These are phyloP conservation scores for Nematodospora valgi DNA, from an alignment of 805 yeast species.

Conservation along the genomic window DNA sequence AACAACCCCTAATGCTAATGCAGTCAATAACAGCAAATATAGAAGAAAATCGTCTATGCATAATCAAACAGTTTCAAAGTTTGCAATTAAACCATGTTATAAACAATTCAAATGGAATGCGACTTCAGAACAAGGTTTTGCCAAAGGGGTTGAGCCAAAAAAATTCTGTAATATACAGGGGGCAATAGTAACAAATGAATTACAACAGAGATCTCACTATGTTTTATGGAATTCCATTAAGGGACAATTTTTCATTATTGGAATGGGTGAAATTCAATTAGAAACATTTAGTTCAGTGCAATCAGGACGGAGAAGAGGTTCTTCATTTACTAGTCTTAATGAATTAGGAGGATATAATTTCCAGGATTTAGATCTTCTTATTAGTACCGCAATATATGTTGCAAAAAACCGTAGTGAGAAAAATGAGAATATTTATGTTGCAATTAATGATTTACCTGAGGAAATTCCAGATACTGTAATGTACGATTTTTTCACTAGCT, in stretches of 20 bases:
- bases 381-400: constrained; percentile 26
- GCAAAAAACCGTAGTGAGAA: constrained; percentile 16
- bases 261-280: constrained; percentile 34
- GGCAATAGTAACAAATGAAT: constrained; percentile 37
- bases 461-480: constrained; percentile 32
- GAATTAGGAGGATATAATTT: constrained; percentile 40
- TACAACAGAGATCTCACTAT: constrained; percentile 33
- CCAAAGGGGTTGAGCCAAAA: constrained; percentile 5
- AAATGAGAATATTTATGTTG: constrained; percentile 14
- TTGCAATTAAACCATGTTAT: constrained; percentile 29
- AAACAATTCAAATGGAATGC: constrained; percentile 6
- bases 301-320: constrained; percentile 26
- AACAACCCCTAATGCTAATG: neutral
- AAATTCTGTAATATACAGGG: constrained; percentile 26
- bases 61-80: constrained; percentile 23
- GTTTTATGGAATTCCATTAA: constrained; percentile 28
- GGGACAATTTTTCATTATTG: constrained; percentile 19
- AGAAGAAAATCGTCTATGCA: constrained; percentile 26
- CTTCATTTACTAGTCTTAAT: constrained; percentile 36
- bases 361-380: constrained; percentile 36
- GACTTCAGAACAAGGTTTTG: constrained; percentile 9
- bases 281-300: constrained; percentile 5
- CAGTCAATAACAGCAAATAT: neutral
- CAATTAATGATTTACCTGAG: constrained; percentile 31
- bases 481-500: constrained; percentile 34